Evolutionary conservation across 495 filamentous ascomycete species (phyloP).

Genomic region (Podospora didyma): DNA sequence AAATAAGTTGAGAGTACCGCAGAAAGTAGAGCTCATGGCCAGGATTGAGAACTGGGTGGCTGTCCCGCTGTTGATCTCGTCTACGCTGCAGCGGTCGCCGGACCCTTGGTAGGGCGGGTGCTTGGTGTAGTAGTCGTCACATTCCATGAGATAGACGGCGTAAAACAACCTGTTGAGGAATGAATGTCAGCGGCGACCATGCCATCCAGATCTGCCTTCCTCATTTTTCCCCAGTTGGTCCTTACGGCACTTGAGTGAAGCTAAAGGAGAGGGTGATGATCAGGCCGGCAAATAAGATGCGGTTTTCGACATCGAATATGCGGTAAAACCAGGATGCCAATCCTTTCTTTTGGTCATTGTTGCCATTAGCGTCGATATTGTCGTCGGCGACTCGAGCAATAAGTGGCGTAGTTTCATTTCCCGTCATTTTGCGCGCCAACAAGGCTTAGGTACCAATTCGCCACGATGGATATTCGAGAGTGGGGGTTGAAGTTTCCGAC

Average conservation of each 20-base stretch:
- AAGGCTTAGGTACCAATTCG: no score
- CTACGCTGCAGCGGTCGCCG: slow-evolving; percentile 42
- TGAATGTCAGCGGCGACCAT: no score
- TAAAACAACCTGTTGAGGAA: slow-evolving; percentile 45
- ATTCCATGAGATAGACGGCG: slow-evolving; percentile 55
- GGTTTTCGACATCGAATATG: slow-evolving; percentile 33
- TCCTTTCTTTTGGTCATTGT: no score
- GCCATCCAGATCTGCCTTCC: no score
- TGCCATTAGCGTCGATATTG: no score
- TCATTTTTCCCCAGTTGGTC: no score
- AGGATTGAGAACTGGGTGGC: slow-evolving; percentile 49
- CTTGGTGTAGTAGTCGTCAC: slow-evolving; percentile 50
- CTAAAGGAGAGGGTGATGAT: slow-evolving; percentile 54
- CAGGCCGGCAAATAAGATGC: slow-evolving; percentile 49
- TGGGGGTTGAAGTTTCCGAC: no score
- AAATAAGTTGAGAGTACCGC: slow-evolving; percentile 53
- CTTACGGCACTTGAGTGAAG: slow-evolving; percentile 55
- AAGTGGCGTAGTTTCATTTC: no score
- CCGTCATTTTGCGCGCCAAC: no score
- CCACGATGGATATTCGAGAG: no score
- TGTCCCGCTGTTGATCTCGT: slow-evolving; percentile 52
- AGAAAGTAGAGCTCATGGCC: slow-evolving; percentile 46
- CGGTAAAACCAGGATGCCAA: no score
- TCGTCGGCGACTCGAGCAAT: no score
- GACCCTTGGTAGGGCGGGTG: slow-evolving; percentile 33